Conservation (phyloP, 768 basidiomycete species). For the Kwoniella dendrophila region DNA sequence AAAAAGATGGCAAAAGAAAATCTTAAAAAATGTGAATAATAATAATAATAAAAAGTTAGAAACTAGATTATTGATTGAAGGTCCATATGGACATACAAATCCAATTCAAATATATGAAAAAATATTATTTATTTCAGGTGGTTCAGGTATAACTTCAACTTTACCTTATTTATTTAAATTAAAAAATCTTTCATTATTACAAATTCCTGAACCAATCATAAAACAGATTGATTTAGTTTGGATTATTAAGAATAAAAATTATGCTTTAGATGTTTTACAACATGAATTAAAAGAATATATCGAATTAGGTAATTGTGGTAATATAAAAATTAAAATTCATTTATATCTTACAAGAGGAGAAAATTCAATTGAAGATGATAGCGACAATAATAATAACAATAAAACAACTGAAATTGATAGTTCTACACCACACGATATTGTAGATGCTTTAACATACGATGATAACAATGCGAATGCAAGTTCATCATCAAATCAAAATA, state of each 20-base stretch:
- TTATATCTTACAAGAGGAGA: constrained; percentile 16
- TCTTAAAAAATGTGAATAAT: constrained; percentile 2
- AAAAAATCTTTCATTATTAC: background rate
- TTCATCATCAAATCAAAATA: background rate
- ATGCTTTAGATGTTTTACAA: constrained; percentile 23
- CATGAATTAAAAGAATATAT: constrained; percentile 22
- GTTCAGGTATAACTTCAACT: constrained; percentile 31
- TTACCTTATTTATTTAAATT: constrained; percentile 26
- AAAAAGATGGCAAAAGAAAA: constrained; percentile 15
- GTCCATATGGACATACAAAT: constrained; percentile 35
- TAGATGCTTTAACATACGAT: background rate
- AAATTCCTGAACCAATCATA: background rate
- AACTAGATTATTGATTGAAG: constrained; percentile 31
- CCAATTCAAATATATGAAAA: constrained; percentile 20
- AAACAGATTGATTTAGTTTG: constrained; percentile 23
- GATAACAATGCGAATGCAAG: background rate
- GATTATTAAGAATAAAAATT: constrained; percentile 19
- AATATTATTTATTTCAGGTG: constrained; percentile 31
- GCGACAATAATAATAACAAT: too few relatives aligned
- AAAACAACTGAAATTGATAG: background rate
- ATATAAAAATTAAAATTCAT: constrained; percentile 2
- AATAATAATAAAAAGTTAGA: background rate
- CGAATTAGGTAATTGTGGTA: background rate
- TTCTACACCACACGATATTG: background rate
- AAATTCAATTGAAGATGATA: background rate